Evolutionary conservation across 441 rosid genomes (phyloP).

Genomic region (Bocquillonia castaneifolia): DNA sequence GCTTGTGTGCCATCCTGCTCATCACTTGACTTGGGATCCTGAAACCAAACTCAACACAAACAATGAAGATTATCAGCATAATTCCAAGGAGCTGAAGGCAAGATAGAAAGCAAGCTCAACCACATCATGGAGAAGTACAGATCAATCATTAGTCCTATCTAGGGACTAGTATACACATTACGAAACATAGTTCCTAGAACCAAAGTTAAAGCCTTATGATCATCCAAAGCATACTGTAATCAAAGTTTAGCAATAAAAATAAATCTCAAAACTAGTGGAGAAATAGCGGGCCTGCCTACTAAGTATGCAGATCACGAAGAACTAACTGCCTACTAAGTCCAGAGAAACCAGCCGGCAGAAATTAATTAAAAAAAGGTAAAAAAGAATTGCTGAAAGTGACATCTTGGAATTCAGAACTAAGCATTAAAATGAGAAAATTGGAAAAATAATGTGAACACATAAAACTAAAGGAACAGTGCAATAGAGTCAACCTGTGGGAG

Average conservation of each 20-base stretch:
- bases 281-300: background rate
- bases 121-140: background rate
- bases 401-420: background rate
- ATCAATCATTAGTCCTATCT: background rate
- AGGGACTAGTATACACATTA: background rate
- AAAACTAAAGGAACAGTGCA: constrained; percentile 1
- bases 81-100: constrained; percentile 3
- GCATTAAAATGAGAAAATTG: too few species aligned
- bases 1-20: constrained; percentile 22
- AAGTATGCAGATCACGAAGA: background rate
- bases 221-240: background rate
- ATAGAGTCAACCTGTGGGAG: constrained; percentile 9
- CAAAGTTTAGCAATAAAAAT: background rate
- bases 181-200: background rate
- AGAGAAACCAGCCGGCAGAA: background rate
- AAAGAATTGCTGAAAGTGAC: background rate
- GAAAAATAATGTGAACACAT: background rate
- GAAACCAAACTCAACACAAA: constrained; percentile 22
- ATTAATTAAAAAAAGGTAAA: background rate
- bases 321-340: background rate
- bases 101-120: constrained; percentile 7
- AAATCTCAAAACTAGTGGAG: background rate
- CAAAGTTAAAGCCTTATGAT: background rate
- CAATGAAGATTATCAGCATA: constrained; percentile 11
- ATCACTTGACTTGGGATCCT: constrained; percentile 22